Evolutionary conservation across 345 rosid species (phyloP), one percentile per base, ranked within the genome.

Genomic region (Boechera retrofracta): DNA sequence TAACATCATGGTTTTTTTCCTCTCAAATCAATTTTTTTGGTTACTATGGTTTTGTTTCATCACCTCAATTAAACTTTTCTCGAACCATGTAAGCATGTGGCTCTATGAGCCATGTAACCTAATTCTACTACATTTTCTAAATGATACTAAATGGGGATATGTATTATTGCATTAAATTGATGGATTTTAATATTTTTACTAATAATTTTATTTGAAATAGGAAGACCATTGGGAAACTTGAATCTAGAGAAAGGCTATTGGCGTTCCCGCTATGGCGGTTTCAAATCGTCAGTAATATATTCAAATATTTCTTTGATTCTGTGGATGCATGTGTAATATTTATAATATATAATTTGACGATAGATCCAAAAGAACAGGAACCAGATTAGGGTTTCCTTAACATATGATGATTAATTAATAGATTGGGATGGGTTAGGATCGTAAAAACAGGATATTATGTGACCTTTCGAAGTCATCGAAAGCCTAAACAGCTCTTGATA

Each of bases 401-500:
- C 12, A 71, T 71, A 64, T 64, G 44, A 64, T 64, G 36, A 57
- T 77, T 56, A 55, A 64, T 56, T 44, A 54, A 64, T 51, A 26
- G 44, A 52, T 71, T 35, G 52, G 49, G 42, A 55, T 63, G 80
- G 75, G 70, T n/a, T 69, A 63, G 28, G 53, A 56, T 32, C 63
- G 28, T 64, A 0, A 47, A 64, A 71, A 18, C 38, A 56, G 35
- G 53, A 48, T 63, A 51, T 70, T 31, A 56, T 48, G 76, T 66
- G 77, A 58, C 77, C 77, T 72, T 78, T 78, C 57, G 35, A 16
- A 38, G 58, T 39, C 49, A 59, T 38, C 38, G 72, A 65, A 72
- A 59, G 81, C 56, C 77, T 71, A 65, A 66, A 66, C 49, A 72
- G 73, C 77, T 65, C 73, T 72, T 78, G 68, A 72, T 51, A 59